These are phyloP conservation scores for Xenoacremonium recifei DNA, from an alignment of 2,329 filamentous ascomycete genomes.

Conservation along the genomic window DNA sequence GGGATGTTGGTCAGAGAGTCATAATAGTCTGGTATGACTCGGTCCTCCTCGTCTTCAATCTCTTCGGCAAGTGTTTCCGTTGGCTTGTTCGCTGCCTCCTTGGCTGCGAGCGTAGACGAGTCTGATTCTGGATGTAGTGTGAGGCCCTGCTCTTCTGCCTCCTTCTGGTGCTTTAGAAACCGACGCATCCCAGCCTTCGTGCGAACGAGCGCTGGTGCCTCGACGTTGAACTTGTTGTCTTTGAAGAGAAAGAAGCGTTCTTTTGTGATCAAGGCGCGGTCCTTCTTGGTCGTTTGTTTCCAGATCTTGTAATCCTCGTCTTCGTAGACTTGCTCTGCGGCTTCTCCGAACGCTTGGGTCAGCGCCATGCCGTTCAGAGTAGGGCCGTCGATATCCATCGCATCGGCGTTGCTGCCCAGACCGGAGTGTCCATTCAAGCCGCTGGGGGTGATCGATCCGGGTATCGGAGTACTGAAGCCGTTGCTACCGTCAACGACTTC, in stretches of 20 bases:
- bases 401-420: slow-evolving; percentile 72
- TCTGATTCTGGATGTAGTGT: slow-evolving; percentile 37
- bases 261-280: slow-evolving; percentile 81
- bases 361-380: slow-evolving; percentile 66
- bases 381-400: slow-evolving; percentile 83
- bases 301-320: slow-evolving; percentile 97
- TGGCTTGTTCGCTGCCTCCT: slow-evolving; percentile 46
- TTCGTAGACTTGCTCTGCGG: slow-evolving; percentile 73
- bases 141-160: slow-evolving; percentile 54
- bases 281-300: slow-evolving; percentile 98
- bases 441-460: slow-evolving; percentile 74
- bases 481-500: slow-evolving; percentile 79
- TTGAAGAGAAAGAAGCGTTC: slow-evolving; percentile 85
- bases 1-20: slow-evolving; percentile 83
- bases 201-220: slow-evolving; percentile 83
- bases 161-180: slow-evolving; percentile 77
- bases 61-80: slow-evolving; percentile 86
- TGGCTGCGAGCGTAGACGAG: slow-evolving; percentile 37
- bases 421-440: slow-evolving; percentile 66
- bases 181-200: slow-evolving; percentile 87
- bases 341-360: slow-evolving; percentile 62
- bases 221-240: slow-evolving; percentile 77
- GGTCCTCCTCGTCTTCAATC: slow-evolving; percentile 87
- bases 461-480: slow-evolving; percentile 77
- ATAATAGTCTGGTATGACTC: slow-evolving; percentile 90